A percentile compares a stretch with the other conserved stretches of the same genome.
Conservation (phyloP, 208 protist genomes). For the Angomonas desouzai region DNA sequence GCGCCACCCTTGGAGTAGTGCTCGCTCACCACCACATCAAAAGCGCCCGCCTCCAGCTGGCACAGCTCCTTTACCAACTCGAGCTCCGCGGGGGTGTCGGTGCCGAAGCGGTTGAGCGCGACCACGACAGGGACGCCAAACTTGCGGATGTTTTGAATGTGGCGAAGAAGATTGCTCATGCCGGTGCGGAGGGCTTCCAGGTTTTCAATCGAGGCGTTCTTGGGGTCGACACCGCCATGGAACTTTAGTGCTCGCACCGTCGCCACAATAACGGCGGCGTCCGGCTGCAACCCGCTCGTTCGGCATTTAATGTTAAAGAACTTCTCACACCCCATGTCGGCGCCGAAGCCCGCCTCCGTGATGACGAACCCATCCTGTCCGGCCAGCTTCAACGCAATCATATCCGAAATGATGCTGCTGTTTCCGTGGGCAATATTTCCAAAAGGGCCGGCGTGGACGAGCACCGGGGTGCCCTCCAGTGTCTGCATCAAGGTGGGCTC, state of each 20-base stretch:
- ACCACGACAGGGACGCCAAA: constrained; percentile 97
- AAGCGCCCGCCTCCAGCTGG: constrained; percentile 74
- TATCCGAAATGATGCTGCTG: constrained; percentile 95
- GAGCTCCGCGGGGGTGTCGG: constrained; percentile 92
- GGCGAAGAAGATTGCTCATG: constrained; percentile 87
- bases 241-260: constrained; percentile 97
- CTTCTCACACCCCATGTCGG: constrained; percentile 97
- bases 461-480: constrained; percentile 93
- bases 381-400: constrained; percentile 93
- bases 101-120: constrained; percentile 93
- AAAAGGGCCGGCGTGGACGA: constrained; percentile 98
- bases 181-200: constrained; percentile 87
- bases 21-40: constrained; percentile 85
- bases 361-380: constrained; percentile 95
- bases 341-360: constrained; percentile 95
- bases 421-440: constrained; percentile 99
- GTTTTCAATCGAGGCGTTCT: constrained; percentile 72
- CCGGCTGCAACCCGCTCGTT: constrained; percentile 87
- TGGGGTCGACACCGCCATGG: constrained; percentile 91
- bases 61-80: constrained; percentile 70
- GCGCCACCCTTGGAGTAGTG: constrained; percentile 93
- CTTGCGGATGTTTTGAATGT: constrained; percentile 93
- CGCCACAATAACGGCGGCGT: constrained; percentile 94
- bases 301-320: constrained; percentile 99
- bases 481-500: constrained; percentile 98